Base-by-base conservation (phyloP, 345 rosid species). In the Microthlaspi erraticum region DNA sequence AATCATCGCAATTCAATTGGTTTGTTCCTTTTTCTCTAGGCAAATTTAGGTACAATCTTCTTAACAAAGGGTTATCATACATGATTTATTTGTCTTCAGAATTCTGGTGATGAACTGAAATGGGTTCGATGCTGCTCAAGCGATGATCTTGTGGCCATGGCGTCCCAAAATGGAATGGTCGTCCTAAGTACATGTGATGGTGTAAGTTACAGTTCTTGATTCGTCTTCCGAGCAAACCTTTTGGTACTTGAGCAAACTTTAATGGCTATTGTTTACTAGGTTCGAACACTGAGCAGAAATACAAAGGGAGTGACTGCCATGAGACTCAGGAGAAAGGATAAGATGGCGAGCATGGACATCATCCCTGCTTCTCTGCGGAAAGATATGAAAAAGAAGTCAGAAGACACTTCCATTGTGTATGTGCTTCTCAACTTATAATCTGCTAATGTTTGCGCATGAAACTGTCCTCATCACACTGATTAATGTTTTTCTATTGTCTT, bases 1-100 rank as follows among this genome's bases (percentile, higher is more conserved):
- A 83, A 93, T 91, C 70, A 93, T 93, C 53, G 98, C 97, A 52
- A 87, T 91, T 80, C 97, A 91, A 65, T 78, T 93, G 97, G 98
- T 93, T 71, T 75, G 91, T 73, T 64, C 42, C 51, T 72, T 64
- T 65, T 38, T n/a, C 64, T 36, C 16, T 57, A 44, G 66, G 48
- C 34, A 11, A 41, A 48, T 20, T 67, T 44, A 14, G 37, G 50
- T 34, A 36, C 31, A 11, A 50, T 14, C 34, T 64, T 64, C 26
- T 17, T 32, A 18, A 7, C 45, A 43, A 33, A 64, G 50, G 43
- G 42, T 6, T 31, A 18, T 50, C 41, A 11, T 1, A 57, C 63
- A 37, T 58, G 10, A 11, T 41, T 41, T 16, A n/a, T 23, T 57
- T 67, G 54, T 52, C 80, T 65, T 14, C 70, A 93, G 98, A 92